A percentile compares a stretch with the other conserved stretches of the same genome.
Conservation (phyloP, 371 early-diverging fungal genomes). For the Batrachochytrium dendrobatidis region DNA sequence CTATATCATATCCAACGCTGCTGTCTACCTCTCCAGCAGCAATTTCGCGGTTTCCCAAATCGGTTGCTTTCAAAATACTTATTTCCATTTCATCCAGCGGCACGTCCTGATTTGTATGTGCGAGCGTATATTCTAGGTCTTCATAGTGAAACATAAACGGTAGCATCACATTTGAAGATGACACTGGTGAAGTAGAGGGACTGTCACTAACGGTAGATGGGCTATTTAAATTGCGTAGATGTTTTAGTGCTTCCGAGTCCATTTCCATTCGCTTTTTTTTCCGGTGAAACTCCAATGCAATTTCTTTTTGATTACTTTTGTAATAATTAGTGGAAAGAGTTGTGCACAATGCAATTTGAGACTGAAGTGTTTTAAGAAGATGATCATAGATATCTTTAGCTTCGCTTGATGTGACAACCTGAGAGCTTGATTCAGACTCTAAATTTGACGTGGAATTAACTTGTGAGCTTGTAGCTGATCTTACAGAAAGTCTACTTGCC, state of each 20-base stretch:
- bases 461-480: background rate
- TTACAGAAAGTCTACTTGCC: background rate
- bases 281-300: slow-evolving; percentile 42
- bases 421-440: no score
- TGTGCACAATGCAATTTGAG: slow-evolving; percentile 60
- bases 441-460: no score
- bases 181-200: slow-evolving; percentile 21
- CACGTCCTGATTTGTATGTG: slow-evolving; percentile 49
- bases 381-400: slow-evolving; percentile 11
- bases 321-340: slow-evolving; percentile 47
- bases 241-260: slow-evolving; percentile 52
- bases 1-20: slow-evolving; percentile 61
- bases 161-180: slow-evolving; percentile 5
- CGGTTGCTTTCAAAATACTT: slow-evolving; percentile 46
- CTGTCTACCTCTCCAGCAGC: slow-evolving; percentile 47
- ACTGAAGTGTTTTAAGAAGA: slow-evolving; percentile 27
- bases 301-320: slow-evolving; percentile 29
- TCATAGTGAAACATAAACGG: slow-evolving; percentile 49
- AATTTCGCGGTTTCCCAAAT: slow-evolving; percentile 49
- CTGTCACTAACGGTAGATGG: no score
- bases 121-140: slow-evolving; percentile 52
- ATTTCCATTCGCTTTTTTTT: slow-evolving; percentile 49
- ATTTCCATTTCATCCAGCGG: slow-evolving; percentile 61
- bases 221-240: no score
- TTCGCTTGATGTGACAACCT: background rate